Evolutionary conservation across 139 green algal genomes (phyloP).

Genomic region (Desmodesmus armatus): DNA sequence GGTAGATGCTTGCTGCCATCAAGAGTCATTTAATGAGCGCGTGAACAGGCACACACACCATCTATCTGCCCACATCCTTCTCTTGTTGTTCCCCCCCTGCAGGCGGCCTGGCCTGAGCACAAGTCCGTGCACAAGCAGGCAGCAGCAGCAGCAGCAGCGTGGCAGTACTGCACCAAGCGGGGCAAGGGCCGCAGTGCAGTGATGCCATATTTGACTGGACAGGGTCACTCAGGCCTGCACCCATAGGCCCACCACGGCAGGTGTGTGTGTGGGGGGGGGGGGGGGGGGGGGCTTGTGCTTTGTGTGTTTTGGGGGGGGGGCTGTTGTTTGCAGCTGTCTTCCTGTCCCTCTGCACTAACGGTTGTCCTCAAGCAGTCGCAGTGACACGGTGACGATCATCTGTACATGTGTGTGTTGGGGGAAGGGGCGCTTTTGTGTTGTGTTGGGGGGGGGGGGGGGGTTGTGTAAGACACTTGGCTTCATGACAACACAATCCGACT

Average conservation of each 20-base stretch:
- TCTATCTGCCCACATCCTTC: no score
- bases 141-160: conserved; percentile 47
- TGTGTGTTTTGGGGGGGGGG: not conserved
- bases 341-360: not conserved
- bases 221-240: conserved; percentile 82
- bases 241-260: conserved; percentile 74
- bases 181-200: conserved; percentile 67
- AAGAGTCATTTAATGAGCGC: no score
- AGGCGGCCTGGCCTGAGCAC: conserved; percentile 84
- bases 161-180: conserved; percentile 82
- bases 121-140: conserved; percentile 76
- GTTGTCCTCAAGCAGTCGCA: not conserved
- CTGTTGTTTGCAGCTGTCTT: not conserved
- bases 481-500: no score
- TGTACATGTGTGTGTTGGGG: no score
- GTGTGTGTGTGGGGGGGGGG: no score
- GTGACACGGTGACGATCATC: no score
- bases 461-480: no score
- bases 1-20: no score
- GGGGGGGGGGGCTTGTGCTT: no score
- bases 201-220: conserved; percentile 91
- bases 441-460: no score
- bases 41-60: no score
- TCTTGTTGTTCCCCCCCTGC: conserved; percentile 10
- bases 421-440: no score